Conservation (phyloP, 129 eudicot species). For the Flaveria sonorensis region DNA sequence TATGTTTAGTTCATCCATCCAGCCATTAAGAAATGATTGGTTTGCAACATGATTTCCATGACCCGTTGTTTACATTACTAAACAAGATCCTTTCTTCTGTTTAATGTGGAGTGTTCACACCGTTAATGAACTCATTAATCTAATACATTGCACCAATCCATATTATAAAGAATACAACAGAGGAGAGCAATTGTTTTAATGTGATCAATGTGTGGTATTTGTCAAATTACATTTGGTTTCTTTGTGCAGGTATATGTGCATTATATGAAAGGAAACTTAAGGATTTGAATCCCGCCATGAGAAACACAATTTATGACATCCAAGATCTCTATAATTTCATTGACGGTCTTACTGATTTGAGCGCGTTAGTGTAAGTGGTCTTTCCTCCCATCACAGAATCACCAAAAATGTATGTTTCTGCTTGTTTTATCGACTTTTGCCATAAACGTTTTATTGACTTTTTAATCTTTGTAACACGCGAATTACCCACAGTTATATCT, state of each 20-base stretch:
- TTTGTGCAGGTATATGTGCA: conserved; percentile 79
- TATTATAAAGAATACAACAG: no score
- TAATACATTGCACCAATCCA: no score
- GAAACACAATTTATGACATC: conserved; percentile 81
- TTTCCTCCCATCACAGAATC: conserved; percentile 11
- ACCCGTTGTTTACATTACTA: background rate
- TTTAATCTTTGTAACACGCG: background rate
- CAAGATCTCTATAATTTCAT: conserved; percentile 92
- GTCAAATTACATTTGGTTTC: background rate
- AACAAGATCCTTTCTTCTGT: conserved; percentile 3
- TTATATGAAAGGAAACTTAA: conserved; percentile 89
- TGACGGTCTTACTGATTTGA: conserved; percentile 89
- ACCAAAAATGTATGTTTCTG: background rate
- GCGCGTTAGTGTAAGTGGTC: conserved; percentile 83
- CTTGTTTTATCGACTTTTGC: background rate
- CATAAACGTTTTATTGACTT: background rate
- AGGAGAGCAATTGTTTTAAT: no score
- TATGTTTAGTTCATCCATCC: conserved; percentile 24
- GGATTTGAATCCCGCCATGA: conserved; percentile 76
- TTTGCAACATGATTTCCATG: background rate
- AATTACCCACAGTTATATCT: background rate
- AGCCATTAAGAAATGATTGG: background rate
- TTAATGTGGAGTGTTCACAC: background rate
- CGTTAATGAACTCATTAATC: no score
- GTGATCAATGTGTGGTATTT: background rate